Base-by-base conservation (phyloP, 2,329 filamentous ascomycete genomes). In the Cladosporium sp. region DNA sequence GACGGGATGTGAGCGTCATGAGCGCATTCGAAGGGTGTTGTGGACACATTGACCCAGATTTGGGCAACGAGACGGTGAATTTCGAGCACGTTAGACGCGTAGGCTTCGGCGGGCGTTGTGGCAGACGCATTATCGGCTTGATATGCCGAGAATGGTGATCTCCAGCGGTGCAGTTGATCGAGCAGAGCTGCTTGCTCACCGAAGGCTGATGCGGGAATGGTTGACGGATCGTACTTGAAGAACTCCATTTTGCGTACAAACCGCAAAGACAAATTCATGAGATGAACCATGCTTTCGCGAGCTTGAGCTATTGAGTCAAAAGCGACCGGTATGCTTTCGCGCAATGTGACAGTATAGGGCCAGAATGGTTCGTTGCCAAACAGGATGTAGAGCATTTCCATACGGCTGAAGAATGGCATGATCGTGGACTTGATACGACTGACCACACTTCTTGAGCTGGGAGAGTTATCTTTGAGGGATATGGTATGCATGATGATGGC, bases 251-350 rank as follows among this genome's bases (percentile, higher is more conserved):
- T 16, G 4, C 18, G 30, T 2, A 52, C 30, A 19, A 41, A 49
- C 19, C 35, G 45, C 29, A 52, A 19, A 1, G 38, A 41, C 7
- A 49, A 32, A 8, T 52, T 52, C 35, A 49, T 38, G 2, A 52
- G 22, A 29, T 52, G 38, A 13, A 49, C 45, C 18, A 52, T 30
- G 36, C 45, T 49, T 12, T 52, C 39, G 15, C 43, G 41, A 12
- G 38, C 42, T 18, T 49, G 29, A n/a, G 19, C 13, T 9, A 49
- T 3, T 13, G 38, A 47, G 15, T 12, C 9, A n/a, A 52, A 52
- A 6, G n/a, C 25, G 7, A 16, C 36, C n/a, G 50, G 45, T 15
- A 49, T 25, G 22, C n/a, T 43, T 32, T 13, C 16, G 9, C 35
- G 9, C 9, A 41, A 35, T 4, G 16, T 33, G 38, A 43, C 33